Base-by-base conservation (phyloP, 2,329 filamentous ascomycete species). In the Pseudophaeomoniella oleicola region DNA sequence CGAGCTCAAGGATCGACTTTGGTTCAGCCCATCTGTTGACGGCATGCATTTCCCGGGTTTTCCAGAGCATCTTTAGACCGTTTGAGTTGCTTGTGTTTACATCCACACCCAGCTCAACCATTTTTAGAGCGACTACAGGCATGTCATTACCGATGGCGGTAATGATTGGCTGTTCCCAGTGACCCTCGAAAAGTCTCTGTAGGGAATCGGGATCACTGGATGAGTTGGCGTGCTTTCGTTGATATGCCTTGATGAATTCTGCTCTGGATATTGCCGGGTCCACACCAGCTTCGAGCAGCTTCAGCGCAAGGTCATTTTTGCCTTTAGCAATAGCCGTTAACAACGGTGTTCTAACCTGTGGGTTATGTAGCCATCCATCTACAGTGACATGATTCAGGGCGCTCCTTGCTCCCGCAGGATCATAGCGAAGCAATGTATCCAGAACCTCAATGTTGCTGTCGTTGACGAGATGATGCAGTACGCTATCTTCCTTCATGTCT, bases 351-450 rank as follows among this genome's bases (percentile, higher is more conserved):
- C 57, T 55, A 1, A 63, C 55, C 0, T 49, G 38, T 0, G 56
- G 46, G 2, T 44, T 52, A 22, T 55, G 68, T 6, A 39, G 47
- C 3, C 39, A 39, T 0, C 56, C 54, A 3, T 41, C 46, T 3
- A 73, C 57, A 1, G 66, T 57, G 6, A 85, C 46, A 44, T 84
- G 75, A 40, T 84, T 80, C 44, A 87, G 64, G 4, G 78, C 75
- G 41, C 73, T 69, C 17, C 75, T 63, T 10, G 19, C 37, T 0
- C 71, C 74, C 2, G 71, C 65, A 37, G 66, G 64, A 46, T 87
- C 80, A 27, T 69, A 58, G 9, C 73, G 42, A 18, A 64, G 42
- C 30, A 68, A 52, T 1, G 55, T 48, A 5, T 66, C 52, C 2
- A 71, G 42, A 16, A 69, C 45, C 3, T 61, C 56, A 3, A 40